These are phyloP conservation scores for Nigrospora osmanthi DNA, from an alignment of 2,329 filamentous ascomycete genomes.

Conservation along the genomic window DNA sequence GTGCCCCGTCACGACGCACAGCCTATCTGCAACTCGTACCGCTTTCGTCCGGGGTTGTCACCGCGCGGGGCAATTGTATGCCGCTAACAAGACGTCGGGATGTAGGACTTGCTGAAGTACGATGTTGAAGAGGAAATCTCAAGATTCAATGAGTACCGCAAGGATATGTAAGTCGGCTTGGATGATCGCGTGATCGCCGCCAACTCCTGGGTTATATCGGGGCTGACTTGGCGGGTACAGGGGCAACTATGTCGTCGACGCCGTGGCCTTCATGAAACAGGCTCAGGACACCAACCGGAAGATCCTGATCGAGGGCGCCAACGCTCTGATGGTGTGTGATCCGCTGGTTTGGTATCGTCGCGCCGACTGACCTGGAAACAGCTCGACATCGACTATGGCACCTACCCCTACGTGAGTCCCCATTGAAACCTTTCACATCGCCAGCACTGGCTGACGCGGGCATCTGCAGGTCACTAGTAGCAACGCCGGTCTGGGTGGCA, in stretches of 20 bases:
- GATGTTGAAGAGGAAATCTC: constrained; percentile 63
- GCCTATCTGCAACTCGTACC: too few species aligned
- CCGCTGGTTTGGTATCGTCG: too few species aligned
- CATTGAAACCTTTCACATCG: too few species aligned
- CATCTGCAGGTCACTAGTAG: constrained; percentile 15
- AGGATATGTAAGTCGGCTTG: constrained; percentile 28
- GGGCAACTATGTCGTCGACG: constrained; percentile 56
- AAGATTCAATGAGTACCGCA: constrained; percentile 50
- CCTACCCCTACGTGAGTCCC: constrained; percentile 46
- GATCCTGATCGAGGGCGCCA: constrained; percentile 52
- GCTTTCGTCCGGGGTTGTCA: too few species aligned
- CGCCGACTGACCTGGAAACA: too few species aligned
- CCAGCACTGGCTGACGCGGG: too few species aligned
- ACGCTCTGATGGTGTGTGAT: constrained; percentile 39
- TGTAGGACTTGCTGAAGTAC: constrained; percentile 47
- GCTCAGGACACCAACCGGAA: constrained; percentile 48
- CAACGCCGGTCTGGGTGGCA: constrained; percentile 49
- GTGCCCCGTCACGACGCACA: too few species aligned
- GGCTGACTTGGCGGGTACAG: constrained; percentile 26
- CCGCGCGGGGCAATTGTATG: neutral
- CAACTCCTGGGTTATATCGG: constrained; percentile 15
- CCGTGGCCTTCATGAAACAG: constrained; percentile 52
- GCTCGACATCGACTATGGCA: constrained; percentile 50
- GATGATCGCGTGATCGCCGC: neutral
- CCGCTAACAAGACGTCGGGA: neutral